A percentile compares a stretch with the other conserved stretches of the same genome.
These are phyloP conservation scores for Ramalina peruviana DNA, from an alignment of 495 filamentous ascomycete genomes.

Conservation along the genomic window DNA sequence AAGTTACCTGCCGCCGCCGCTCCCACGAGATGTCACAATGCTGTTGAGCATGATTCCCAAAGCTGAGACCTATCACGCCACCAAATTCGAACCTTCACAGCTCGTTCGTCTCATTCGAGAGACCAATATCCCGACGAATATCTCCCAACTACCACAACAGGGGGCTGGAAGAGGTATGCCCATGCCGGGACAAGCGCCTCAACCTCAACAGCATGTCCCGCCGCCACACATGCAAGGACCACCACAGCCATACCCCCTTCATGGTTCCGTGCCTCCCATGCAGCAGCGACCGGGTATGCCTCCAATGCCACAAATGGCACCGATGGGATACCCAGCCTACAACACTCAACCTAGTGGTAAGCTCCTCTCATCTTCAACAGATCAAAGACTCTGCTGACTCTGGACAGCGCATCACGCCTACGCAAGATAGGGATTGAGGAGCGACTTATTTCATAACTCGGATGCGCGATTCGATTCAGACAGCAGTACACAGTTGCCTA, in stretches of 20 bases:
- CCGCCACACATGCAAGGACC: conserved; percentile 23
- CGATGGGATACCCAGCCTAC: not conserved
- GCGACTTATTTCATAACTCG: too few relatives aligned
- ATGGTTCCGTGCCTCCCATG: conserved; percentile 5
- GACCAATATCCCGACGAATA: conserved; percentile 46
- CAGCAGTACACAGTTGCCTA: too few relatives aligned
- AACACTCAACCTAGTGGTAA: not conserved
- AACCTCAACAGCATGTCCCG: conserved; percentile 25
- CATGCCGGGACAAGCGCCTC: conserved; percentile 7
- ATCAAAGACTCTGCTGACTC: too few relatives aligned
- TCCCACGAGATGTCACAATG: conserved; percentile 71
- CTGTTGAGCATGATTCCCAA: conserved; percentile 71
- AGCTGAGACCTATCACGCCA: conserved; percentile 54
- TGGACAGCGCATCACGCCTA: too few relatives aligned
- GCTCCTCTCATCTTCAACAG: not conserved
- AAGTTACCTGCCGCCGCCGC: conserved; percentile 26
- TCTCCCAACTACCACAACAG: conserved; percentile 15
- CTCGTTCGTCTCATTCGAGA: conserved; percentile 61
- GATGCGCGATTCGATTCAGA: too few relatives aligned
- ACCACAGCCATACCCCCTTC: conserved; percentile 2
- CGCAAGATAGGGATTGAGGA: too few relatives aligned
- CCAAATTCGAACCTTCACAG: conserved; percentile 51
- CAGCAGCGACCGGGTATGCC: conserved; percentile 7
- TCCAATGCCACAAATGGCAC: conserved; percentile 6
- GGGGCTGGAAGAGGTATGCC: conserved; percentile 14